Evolutionary conservation across 306 rosid genomes (phyloP), one percentile per base, ranked within the genome.

Genomic region (Mimosa pudica): DNA sequence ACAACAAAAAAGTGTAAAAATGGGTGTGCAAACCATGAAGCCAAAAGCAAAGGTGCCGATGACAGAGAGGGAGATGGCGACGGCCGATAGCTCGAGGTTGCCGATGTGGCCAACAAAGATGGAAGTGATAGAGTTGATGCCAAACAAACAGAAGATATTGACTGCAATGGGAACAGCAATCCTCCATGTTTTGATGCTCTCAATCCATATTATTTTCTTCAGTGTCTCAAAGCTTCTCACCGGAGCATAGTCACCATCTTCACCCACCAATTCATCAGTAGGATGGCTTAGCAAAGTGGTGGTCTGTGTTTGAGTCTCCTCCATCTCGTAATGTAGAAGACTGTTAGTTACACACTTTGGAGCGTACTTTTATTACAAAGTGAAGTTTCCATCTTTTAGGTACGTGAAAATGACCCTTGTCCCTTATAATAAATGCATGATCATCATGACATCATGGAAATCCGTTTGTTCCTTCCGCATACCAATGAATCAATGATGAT

Each of bases 21-120:
- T 51, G 16, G 14, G 14, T 1, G 30, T 55, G 4, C 4, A 24
- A 13, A 65, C 90, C 92, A 89, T 16, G 89, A 89, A 89, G 44
- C 90, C 90, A 38, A 87, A 89, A 64, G 90, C 68, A 80, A 89
- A 87, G 75, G 73, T 81, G 47, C 74, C 62, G 51, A 87, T 79
- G 20, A 89, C 92, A 51, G 80, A 72, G 68, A 87, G 84, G 24
- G 91, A 79, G 14, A 89, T 71, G 20, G 93, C 13, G 45, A 87
- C 82, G 52, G 89, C 90, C 6, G 93, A 89, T 81, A 89, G 89
- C 81, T 89, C 82, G 13, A 87, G 24, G n/a, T 84, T 84, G 8
- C 93, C 91, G 55, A 89, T 64, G n/a, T 89, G 93, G 41, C 93
- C 93, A 3, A 70, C 91, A 75, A 87, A 89, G 35, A 87, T 80